A percentile compares a stretch with the other conserved stretches of the same genome.
These are phyloP conservation scores for Camellia sinensis DNA, from an alignment of 148 eudicot species.

Conservation along the genomic window DNA sequence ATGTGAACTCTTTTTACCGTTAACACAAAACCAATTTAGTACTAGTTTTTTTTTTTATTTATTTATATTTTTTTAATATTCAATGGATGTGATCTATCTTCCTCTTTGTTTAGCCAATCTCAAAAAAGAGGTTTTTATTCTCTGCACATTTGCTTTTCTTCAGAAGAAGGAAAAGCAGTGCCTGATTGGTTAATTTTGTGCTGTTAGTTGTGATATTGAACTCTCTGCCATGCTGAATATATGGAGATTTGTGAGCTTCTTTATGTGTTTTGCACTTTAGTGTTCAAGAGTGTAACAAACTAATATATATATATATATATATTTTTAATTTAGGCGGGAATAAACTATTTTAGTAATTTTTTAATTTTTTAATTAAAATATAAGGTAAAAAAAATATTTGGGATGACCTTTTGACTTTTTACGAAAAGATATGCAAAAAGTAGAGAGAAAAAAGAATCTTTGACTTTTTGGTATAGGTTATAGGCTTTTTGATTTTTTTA, in stretches of 20 bases:
- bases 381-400: no score
- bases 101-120: constrained; percentile 14
- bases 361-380: no score
- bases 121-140: constrained; percentile 17
- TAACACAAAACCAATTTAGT: no score
- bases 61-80: not conserved
- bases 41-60: not conserved
- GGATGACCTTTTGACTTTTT: no score
- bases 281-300: not conserved
- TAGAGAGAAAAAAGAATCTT: no score
- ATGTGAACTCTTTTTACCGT: no score
- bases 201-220: not conserved
- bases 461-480: no score
- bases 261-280: not conserved
- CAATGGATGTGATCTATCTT: constrained; percentile 32
- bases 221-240: constrained; percentile 3
- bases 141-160: constrained; percentile 18
- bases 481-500: no score
- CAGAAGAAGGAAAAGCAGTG: not conserved
- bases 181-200: constrained; percentile 13
- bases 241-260: not conserved
- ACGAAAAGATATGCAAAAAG: no score
- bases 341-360: no score
- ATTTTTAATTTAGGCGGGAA: no score
- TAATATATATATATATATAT: not conserved